Evolutionary conservation across 2,329 filamentous ascomycete species (phyloP), one percentile per base, ranked within the genome.

Genomic region (Ascochyta lentis): DNA sequence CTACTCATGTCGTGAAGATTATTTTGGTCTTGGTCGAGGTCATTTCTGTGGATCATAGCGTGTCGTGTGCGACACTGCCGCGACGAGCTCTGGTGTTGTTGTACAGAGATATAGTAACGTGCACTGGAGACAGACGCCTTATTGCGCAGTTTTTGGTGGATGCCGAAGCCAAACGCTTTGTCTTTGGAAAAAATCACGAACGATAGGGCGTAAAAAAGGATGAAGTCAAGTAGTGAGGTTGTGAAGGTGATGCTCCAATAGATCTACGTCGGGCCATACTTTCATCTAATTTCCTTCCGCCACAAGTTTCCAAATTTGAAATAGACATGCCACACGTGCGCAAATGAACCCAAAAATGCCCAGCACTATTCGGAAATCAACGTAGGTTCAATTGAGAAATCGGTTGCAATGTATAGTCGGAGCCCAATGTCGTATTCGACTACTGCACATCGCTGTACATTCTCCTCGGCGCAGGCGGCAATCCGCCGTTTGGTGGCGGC

Each of bases 371-470:
- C 49, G 29, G 29, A 50, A 16, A 46, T 55, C 40, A 50, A 46
- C 40, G 26, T 46, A 47, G 40, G 34, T 45, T 45, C 10, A 29
- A 40, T 15, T 26, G 26, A 39, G 9, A 35, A 16, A 10, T 35
- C 6, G n/a, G 33, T 35, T n/a, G 33, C n/a, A 24, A 16, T 22
- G 5, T 13, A 23, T 19, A 24, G 16, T 16, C 13, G 23, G 31
- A 13, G 23, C 10, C 19, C 24, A 39, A 29, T 9, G 22, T 35
- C 12, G 31, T 35, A 40, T 2, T 24, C 34, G 37, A 16, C 50
- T 65, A 67, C 56, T 70, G 68, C 40, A 69, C 65, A 47, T 72
- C 71, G 49, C 58, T 68, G 44, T 75, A 72, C 70, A 69, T 72
- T 57, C 72, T 64, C 56, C 70, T 64, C 8, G 70, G 65, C 7